Evolutionary conservation across 2,329 filamentous ascomycete species (phyloP).

Genomic region (Aureobasidium sp.): DNA sequence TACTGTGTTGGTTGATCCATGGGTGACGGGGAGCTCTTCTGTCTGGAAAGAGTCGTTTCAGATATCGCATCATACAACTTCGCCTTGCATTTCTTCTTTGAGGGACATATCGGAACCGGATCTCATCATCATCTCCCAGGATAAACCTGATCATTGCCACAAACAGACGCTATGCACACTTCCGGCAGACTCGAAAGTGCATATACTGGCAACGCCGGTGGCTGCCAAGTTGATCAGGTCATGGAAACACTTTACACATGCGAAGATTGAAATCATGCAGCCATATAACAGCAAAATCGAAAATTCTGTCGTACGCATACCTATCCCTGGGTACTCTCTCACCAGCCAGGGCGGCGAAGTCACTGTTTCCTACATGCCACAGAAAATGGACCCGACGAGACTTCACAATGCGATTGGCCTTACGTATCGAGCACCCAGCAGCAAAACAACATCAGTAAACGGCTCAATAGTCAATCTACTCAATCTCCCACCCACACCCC

Average conservation of each 20-base stretch:
- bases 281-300: slow-evolving; percentile 35
- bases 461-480: slow-evolving; percentile 31
- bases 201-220: slow-evolving; percentile 58
- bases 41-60: slow-evolving; percentile 56
- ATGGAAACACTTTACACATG: slow-evolving; percentile 59
- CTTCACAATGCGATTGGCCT: slow-evolving; percentile 62
- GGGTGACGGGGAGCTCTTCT: slow-evolving; percentile 54
- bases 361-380: slow-evolving; percentile 59
- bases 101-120: slow-evolving; percentile 46
- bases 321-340: slow-evolving; percentile 45
- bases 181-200: slow-evolving; percentile 45
- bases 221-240: slow-evolving; percentile 57
- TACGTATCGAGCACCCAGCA: slow-evolving; percentile 56
- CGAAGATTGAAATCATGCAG: slow-evolving; percentile 35
- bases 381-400: slow-evolving; percentile 52
- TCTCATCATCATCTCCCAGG: slow-evolving; percentile 51
- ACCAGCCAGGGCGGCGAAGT: slow-evolving; percentile 55
- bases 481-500: slow-evolving; percentile 24
- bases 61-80: slow-evolving; percentile 47
- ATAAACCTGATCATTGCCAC: slow-evolving; percentile 63
- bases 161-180: slow-evolving; percentile 60
- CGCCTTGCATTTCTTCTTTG: slow-evolving; percentile 51
- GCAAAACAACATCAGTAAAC: slow-evolving; percentile 27
- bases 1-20: slow-evolving; percentile 64
- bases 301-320: slow-evolving; percentile 39